Conservation (phyloP, 78 protist species). For the Tieghemostelium lacteum region DNA sequence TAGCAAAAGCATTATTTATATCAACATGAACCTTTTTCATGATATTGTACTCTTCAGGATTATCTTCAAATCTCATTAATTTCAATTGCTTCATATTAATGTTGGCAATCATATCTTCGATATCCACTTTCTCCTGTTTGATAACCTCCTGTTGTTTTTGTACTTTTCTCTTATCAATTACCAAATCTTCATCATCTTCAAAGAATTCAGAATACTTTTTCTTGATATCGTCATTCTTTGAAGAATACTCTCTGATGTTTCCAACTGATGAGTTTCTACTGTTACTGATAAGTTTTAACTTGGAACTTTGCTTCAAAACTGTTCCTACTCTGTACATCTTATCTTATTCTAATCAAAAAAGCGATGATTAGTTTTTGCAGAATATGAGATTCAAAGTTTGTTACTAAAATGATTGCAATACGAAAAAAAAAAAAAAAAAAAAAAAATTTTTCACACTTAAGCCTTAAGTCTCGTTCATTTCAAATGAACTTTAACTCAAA, state of each 20-base stretch:
- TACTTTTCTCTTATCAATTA: slow-evolving; percentile 10
- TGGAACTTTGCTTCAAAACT: not conserved
- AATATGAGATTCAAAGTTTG: not conserved
- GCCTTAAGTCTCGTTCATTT: not conserved
- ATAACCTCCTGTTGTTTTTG: not conserved
- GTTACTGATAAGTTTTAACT: not conserved
- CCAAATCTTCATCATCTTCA: slow-evolving; percentile 21
- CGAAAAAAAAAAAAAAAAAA: no score
- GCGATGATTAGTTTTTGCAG: not conserved
- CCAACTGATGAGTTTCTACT: not conserved
- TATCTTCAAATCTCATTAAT: slow-evolving; percentile 44
- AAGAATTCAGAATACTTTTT: not conserved
- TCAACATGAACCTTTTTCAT: not conserved
- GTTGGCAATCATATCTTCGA: slow-evolving; percentile 51
- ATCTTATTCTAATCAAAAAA: not conserved
- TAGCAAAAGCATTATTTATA: slow-evolving; percentile 16
- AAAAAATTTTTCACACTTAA: not conserved
- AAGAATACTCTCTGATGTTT: not conserved
- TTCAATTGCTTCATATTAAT: slow-evolving; percentile 24
- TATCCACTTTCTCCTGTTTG: slow-evolving; percentile 5
- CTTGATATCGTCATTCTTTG: not conserved
- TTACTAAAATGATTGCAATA: not conserved
- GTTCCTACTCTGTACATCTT: not conserved
- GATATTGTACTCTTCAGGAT: slow-evolving; percentile 16
- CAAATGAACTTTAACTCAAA: no score